Evolutionary conservation across 2,329 filamentous ascomycete species (phyloP), one percentile per base, ranked within the genome.

Genomic region (Claviceps capensis): DNA sequence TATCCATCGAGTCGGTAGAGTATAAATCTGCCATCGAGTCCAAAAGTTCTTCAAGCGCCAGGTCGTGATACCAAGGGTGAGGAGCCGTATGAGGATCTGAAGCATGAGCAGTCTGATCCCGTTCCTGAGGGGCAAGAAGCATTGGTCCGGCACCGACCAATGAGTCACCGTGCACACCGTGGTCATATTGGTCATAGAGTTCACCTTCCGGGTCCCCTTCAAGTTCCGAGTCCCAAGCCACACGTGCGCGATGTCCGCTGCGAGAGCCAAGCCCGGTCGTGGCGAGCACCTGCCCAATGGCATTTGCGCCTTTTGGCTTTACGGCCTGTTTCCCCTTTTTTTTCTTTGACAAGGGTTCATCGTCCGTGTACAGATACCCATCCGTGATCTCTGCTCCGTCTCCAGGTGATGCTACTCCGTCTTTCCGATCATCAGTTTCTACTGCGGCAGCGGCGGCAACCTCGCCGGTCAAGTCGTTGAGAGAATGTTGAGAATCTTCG

Each of bases 391-490:
- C 43, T n/a, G 2, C 22, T 23, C 16, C 23, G 16, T 22, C 4
- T 13, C 3, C 19, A 3, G 17, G 17, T 43, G 41, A 43, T 11
- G 19, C 9, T 42, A 45, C 51, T 6, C 62, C 56, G 9, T 51
- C 56, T 11, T 56, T 53, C 1, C 55, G 56, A 2, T 50, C 9
- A 37, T 56, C 36, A 13, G 55, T 55, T 13, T 56, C 56, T 5
- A 65, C 23, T 4, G 51, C 59, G 16, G 50, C 55, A 2, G 52
- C 61, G 3, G 58, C 59, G 36, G 65, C 63, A 53, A 65, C 53
- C 49, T 67, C 66, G 5, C 59, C 58, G 52, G 66, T 64, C 55
- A 65, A 59, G 9, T 68, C 59, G 8, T 65, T 60, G 8, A 59
- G 55, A 4, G 59, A 55, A 4, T 43, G 34, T 5, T 50, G 7